A percentile compares a stretch with the other conserved stretches of the same genome.
Conservation (phyloP, 2,329 filamentous ascomycete genomes). For the Zymoseptoria brevis region DNA sequence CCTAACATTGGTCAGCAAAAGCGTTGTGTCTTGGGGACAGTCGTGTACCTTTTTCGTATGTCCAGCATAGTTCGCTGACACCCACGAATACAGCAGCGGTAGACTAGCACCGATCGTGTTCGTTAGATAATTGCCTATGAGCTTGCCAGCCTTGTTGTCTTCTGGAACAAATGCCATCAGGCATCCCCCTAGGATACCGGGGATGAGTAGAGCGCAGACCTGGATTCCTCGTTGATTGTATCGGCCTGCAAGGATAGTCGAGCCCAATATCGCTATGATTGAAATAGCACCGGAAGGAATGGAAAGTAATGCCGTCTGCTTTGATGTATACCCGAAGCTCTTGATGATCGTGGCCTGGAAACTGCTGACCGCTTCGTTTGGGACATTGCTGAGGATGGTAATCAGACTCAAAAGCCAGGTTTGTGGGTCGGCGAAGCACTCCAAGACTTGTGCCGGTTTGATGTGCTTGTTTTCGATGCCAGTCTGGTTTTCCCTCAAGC, state of each 20-base stretch:
- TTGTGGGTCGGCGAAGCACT: slow-evolving; percentile 39
- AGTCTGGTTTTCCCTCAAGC: slow-evolving; percentile 41
- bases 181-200: slow-evolving; percentile 24
- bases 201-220: slow-evolving; percentile 20
- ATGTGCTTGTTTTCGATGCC: slow-evolving; percentile 46
- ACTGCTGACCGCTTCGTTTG: slow-evolving; percentile 37
- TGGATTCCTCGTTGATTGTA: slow-evolving; percentile 25
- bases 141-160: slow-evolving; percentile 38
- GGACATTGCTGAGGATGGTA: slow-evolving; percentile 27
- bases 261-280: slow-evolving; percentile 32
- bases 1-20: neutral
- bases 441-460: slow-evolving; percentile 40
- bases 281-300: slow-evolving; percentile 50
- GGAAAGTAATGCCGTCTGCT: slow-evolving; percentile 34
- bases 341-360: slow-evolving; percentile 30
- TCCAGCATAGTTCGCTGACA: slow-evolving; percentile 51
- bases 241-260: slow-evolving; percentile 21
- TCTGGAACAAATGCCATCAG: slow-evolving; percentile 26
- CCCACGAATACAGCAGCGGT: slow-evolving; percentile 31
- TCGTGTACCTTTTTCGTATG: slow-evolving; percentile 51
- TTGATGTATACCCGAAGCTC: slow-evolving; percentile 25
- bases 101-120: slow-evolving; percentile 33
- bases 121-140: slow-evolving; percentile 35
- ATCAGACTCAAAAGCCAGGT: slow-evolving; percentile 36
- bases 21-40: neutral